These are phyloP conservation scores for Pseudopithomyces chartarum DNA, from an alignment of 2,329 filamentous ascomycete genomes.

Conservation along the genomic window DNA sequence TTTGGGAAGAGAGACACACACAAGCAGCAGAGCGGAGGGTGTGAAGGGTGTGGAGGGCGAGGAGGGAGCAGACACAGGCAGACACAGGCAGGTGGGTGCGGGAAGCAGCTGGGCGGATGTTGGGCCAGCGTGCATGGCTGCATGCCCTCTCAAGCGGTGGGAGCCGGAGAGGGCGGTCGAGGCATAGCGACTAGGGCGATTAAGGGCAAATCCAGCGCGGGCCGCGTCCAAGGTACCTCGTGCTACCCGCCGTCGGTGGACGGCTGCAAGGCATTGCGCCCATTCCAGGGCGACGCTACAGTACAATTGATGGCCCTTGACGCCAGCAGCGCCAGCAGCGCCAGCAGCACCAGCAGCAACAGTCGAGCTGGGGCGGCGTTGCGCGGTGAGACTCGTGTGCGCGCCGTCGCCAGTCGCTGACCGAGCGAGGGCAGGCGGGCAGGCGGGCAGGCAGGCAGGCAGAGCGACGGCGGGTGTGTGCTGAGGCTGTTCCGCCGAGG, in stretches of 20 bases:
- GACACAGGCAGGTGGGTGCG: slow-evolving; percentile 6
- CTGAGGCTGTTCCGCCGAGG: slow-evolving; percentile 31
- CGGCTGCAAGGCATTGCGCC: slow-evolving; percentile 38
- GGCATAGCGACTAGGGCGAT: slow-evolving; percentile 33
- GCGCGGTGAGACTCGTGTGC: background rate
- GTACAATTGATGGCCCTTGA: too few species aligned
- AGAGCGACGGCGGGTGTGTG: slow-evolving; percentile 20
- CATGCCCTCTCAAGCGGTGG: slow-evolving; percentile 28
- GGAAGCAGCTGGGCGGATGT: slow-evolving; percentile 26
- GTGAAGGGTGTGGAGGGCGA: slow-evolving; percentile 1
- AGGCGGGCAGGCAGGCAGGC: too few species aligned
- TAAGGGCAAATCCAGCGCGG: slow-evolving; percentile 36
- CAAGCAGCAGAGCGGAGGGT: background rate
- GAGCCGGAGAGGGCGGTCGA: slow-evolving; percentile 43
- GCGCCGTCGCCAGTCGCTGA: slow-evolving; percentile 25
- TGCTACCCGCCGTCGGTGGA: slow-evolving; percentile 35
- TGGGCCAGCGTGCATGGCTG: slow-evolving; percentile 38
- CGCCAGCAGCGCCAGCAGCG: background rate
- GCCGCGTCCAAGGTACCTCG: slow-evolving; percentile 38
- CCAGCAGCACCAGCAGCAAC: background rate
- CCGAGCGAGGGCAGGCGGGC: slow-evolving; percentile 10
- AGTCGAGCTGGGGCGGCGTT: background rate
- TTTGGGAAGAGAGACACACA: background rate
- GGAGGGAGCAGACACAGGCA: slow-evolving; percentile 2
- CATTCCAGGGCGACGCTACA: slow-evolving; percentile 29